phyloP scores from a whole-genome alignment of 371 early-diverging fungal species.

The Cladochytrium tenue region DNA sequence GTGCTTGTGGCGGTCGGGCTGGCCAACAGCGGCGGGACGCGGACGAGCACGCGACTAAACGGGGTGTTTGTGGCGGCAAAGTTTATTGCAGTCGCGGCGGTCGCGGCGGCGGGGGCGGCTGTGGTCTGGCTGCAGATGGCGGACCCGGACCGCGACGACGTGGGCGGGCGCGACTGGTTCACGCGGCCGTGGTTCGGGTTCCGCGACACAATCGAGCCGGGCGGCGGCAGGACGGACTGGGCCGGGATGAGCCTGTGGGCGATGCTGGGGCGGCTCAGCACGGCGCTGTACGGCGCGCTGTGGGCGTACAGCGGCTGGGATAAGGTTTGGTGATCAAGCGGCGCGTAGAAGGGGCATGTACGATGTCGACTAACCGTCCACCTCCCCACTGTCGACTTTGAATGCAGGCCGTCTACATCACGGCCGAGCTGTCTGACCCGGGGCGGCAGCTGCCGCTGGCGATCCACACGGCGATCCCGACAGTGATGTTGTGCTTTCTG shows the following conservation, averaged over 20 bases:
- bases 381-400: constrained; percentile 64
- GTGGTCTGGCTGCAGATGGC: constrained; percentile 62
- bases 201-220: constrained; percentile 64
- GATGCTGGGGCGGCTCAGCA: constrained; percentile 70
- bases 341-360: neutral
- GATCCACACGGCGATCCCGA: constrained; percentile 60
- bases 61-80: constrained; percentile 80
- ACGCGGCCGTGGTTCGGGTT: constrained; percentile 8
- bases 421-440: constrained; percentile 88
- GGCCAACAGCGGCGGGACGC: constrained; percentile 72
- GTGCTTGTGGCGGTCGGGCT: constrained; percentile 63
- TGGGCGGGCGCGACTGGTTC: neutral
- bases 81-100: constrained; percentile 72
- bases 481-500: constrained; percentile 77
- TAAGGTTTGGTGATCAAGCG: neutral
- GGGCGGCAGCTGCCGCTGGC: constrained; percentile 75
- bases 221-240: constrained; percentile 59
- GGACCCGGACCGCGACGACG: constrained; percentile 6
- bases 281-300: constrained; percentile 79
- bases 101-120: constrained; percentile 68
- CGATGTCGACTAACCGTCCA: constrained; percentile 7
- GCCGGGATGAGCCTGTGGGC: too few relatives aligned
- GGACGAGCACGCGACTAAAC: constrained; percentile 74
- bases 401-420: constrained; percentile 86
- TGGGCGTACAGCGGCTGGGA: constrained; percentile 92